Evolutionary conservation across 2,329 filamentous ascomycete species (phyloP), one percentile per base, ranked within the genome.

Genomic region (Falciphora oryzae): DNA sequence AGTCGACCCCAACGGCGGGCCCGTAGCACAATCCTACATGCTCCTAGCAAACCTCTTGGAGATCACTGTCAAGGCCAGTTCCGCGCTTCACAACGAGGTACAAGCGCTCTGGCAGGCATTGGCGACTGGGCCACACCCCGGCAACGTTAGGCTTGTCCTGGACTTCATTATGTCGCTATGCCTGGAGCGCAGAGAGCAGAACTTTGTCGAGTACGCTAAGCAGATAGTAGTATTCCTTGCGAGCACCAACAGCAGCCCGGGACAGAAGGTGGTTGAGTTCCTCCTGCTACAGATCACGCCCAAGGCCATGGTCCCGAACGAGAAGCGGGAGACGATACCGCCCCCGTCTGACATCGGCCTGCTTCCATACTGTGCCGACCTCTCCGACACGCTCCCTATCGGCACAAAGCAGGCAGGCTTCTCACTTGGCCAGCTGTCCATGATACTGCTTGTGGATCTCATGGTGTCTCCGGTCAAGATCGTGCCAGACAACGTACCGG

Each of bases 141-240:
- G 93, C 27, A 99, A 99, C 71, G 95, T 99, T 14, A 92, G 96
- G 65, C 81, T 99, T 44, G 91, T 98, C 16, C 84, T 99, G 1
- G 93, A 98, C 74, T 99, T 99, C 73, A 95, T 99, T 75, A 98
- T 99, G 76, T 89, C 88, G 32, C 84, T 98, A 5, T 99, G 95
- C 70, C 80, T 99, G 14, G 95, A 99, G 71, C 88, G 94, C 38
- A 88, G 94, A 61, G 96, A 99, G 75, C 95, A 99, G 72, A 98
- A 97, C 71, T 99, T 97, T 75, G 94, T 99, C 64, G 92, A 97
- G 70, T 97, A 96, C 73, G 94, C 94, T 6, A 99, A 98, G 78
- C 95, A 99, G 75, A 95, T 99, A 63, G 93, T 98, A 22, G 96
- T 99, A 1, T 98, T 97, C 74, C 76, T 99, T 6, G 96, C 95